phyloP scores from a whole-genome alignment of 805 yeast genomes.

The Monosporozyma servazzii region DNA sequence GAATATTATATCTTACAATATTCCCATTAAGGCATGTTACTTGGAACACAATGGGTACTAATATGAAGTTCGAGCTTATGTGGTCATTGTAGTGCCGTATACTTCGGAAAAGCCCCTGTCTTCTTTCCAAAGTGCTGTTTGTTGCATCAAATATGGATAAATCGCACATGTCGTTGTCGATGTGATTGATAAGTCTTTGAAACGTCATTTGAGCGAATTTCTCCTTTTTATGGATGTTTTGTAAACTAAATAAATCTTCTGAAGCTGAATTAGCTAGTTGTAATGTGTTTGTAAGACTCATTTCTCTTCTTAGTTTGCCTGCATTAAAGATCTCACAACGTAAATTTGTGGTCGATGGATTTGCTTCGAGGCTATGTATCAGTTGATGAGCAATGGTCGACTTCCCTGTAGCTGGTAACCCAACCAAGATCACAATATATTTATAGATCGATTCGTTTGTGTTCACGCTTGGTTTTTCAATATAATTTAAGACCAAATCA shows the following conservation, averaged over 20 bases:
- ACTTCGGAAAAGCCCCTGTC: conserved; percentile 24
- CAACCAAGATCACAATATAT: conserved; percentile 62
- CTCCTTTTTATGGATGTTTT: conserved; percentile 39
- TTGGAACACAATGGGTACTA: conserved; percentile 48
- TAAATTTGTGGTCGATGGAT: conserved; percentile 16
- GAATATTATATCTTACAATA: conserved; percentile 50
- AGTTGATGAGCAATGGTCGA: conserved; percentile 61
- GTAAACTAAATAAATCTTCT: conserved; percentile 35
- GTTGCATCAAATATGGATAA: conserved; percentile 56
- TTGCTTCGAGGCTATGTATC: conserved; percentile 42
- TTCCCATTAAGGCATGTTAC: conserved; percentile 47
- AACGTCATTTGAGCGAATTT: conserved; percentile 45
- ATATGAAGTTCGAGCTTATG: conserved; percentile 14
- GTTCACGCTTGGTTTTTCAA: neutral
- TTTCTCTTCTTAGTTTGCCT: conserved; percentile 59
- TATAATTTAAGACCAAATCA: neutral
- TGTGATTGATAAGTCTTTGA: conserved; percentile 36
- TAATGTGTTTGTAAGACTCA: conserved; percentile 27
- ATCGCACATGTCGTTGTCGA: conserved; percentile 36
- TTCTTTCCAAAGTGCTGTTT: conserved; percentile 40
- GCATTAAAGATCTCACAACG: conserved; percentile 54
- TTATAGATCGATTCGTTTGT: conserved; percentile 22
- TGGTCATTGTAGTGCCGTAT: conserved; percentile 15
- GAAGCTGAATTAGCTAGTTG: conserved; percentile 26
- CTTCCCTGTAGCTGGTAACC: conserved; percentile 72